These are phyloP conservation scores for Botrytis elliptica DNA, from an alignment of 2,329 filamentous ascomycete genomes.

Conservation along the genomic window DNA sequence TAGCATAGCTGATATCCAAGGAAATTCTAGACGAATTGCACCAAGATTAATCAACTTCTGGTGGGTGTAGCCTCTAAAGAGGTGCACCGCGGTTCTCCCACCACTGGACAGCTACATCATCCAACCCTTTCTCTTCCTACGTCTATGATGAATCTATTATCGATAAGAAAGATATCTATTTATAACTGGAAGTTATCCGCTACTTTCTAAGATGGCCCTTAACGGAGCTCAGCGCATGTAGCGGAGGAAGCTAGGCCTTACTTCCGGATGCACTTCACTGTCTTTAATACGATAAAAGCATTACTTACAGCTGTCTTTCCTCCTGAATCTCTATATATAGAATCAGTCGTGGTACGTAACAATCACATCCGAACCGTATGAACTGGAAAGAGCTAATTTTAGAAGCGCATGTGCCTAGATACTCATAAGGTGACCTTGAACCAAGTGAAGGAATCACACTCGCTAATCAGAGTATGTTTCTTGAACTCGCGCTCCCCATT, in stretches of 20 bases:
- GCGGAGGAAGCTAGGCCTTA: background rate
- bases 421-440: background rate
- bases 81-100: fast-evolving
- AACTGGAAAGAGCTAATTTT: background rate
- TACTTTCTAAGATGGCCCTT: too few relatives aligned
- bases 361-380: background rate
- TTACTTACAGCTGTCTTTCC: background rate
- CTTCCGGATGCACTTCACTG: background rate
- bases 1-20: too few relatives aligned
- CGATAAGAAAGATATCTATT: fast-evolving
- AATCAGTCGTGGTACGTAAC: background rate
- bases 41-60: too few relatives aligned
- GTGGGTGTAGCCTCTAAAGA: fast-evolving
- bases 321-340: background rate
- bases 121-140: too few relatives aligned
- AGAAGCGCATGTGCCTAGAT: background rate
- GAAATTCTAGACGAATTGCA: too few relatives aligned
- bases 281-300: background rate
- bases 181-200: background rate
- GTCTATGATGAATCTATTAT: too few relatives aligned
- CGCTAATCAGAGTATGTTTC: background rate
- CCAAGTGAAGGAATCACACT: background rate
- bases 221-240: background rate
- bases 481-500: background rate
- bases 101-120: too few relatives aligned